A percentile compares a stretch with the other conserved stretches of the same genome.
phyloP scores from a whole-genome alignment of 1,139 yeast genomes.

The Nakaseomyces nivariensis region DNA sequence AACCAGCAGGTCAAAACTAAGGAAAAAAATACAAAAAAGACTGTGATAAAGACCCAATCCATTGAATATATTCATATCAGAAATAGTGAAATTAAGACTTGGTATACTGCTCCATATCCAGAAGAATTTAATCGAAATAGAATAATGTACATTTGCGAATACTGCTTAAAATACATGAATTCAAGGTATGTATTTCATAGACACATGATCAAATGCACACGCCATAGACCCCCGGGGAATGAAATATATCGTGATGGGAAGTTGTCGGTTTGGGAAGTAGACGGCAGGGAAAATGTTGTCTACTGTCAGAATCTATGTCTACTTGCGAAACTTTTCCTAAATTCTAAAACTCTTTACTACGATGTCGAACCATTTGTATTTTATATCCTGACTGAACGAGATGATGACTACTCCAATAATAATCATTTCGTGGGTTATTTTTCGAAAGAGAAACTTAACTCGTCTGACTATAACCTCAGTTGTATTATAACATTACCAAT shows the following conservation, averaged over 20 bases:
- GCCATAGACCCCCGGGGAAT: conserved; percentile 75
- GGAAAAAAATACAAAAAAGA: not conserved
- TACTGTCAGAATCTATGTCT: conserved; percentile 88
- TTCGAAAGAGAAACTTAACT: conserved; percentile 73
- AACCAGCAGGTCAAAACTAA: conserved; percentile 4
- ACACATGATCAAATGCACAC: conserved; percentile 63
- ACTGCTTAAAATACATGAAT: conserved; percentile 72
- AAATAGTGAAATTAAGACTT: conserved; percentile 66
- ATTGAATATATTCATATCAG: conserved; percentile 56
- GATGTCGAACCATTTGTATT: conserved; percentile 94
- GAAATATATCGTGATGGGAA: conserved; percentile 72
- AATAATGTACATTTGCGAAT: conserved; percentile 69
- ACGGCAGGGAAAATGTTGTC: conserved; percentile 71
- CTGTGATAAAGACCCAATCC: conserved; percentile 11
- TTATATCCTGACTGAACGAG: conserved; percentile 66
- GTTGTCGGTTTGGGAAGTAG: conserved; percentile 79
- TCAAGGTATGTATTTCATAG: conserved; percentile 59
- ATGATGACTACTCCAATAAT: conserved; percentile 11
- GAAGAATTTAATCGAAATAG: conserved; percentile 63
- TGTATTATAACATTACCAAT: conserved; percentile 87
- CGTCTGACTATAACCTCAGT: conserved; percentile 71
- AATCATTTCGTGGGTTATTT: conserved; percentile 84
- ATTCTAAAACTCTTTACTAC: conserved; percentile 83
- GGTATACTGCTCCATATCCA: conserved; percentile 94
- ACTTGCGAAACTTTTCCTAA: conserved; percentile 76